A percentile compares a stretch with the other conserved stretches of the same genome.
These are phyloP conservation scores for Tolypocladium album DNA, from an alignment of 2,329 filamentous ascomycete species.

Conservation along the genomic window DNA sequence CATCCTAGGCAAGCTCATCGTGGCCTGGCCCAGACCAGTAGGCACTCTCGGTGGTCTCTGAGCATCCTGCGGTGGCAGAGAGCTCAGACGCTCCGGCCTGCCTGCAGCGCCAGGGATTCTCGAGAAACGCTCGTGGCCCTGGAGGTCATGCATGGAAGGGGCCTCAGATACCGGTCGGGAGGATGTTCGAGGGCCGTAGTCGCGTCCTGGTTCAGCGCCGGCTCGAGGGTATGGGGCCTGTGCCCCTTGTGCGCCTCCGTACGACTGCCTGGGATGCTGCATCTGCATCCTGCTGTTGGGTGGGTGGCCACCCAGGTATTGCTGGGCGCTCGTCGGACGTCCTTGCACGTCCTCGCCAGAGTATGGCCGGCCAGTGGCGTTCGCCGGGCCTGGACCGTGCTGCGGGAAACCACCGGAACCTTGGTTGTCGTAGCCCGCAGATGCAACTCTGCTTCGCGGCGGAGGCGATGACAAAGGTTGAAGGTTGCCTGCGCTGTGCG, in stretches of 20 bases:
- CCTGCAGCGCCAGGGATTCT: slow-evolving; percentile 18
- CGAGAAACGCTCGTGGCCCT: slow-evolving; percentile 17
- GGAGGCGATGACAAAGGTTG: slow-evolving; percentile 22
- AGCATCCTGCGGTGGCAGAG: slow-evolving; percentile 15
- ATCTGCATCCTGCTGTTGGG: slow-evolving; percentile 20
- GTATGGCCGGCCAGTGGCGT: slow-evolving; percentile 7
- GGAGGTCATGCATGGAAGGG: slow-evolving; percentile 6
- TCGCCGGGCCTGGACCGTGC: slow-evolving; percentile 23
- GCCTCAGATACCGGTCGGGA: slow-evolving; percentile 10
- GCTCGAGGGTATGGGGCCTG: slow-evolving; percentile 6
- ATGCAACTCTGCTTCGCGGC: slow-evolving; percentile 30
- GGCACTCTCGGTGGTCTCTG: slow-evolving; percentile 9
- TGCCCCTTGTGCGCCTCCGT: neutral
- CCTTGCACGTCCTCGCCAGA: slow-evolving; percentile 10
- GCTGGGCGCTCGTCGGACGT: slow-evolving; percentile 16
- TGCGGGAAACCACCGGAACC: slow-evolving; percentile 28
- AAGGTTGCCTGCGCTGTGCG: slow-evolving; percentile 36
- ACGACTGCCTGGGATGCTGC: slow-evolving; percentile 9
- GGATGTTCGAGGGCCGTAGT: slow-evolving; percentile 27
- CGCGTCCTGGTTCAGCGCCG: slow-evolving; percentile 17
- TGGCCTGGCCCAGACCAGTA: slow-evolving; percentile 8
- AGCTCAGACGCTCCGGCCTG: slow-evolving; percentile 21
- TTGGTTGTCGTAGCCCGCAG: slow-evolving; percentile 34
- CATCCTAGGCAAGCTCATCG: slow-evolving; percentile 9
- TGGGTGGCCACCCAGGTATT: slow-evolving; percentile 16